Conservation (phyloP, 2,329 filamentous ascomycete genomes). For the Cladosporium sp. region DNA sequence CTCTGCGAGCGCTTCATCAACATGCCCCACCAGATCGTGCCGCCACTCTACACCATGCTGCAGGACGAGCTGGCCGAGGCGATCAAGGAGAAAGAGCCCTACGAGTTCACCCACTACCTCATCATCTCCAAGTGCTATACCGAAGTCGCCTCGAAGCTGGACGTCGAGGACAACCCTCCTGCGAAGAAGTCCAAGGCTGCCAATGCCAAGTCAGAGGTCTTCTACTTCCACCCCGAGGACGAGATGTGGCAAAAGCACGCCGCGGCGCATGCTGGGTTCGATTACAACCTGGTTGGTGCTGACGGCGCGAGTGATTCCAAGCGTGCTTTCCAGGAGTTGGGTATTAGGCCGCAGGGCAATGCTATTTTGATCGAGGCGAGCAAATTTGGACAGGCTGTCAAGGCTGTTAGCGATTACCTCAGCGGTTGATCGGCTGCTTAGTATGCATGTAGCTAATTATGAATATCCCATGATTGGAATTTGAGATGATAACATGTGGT, state of each 20-base stretch:
- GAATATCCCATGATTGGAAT: neutral
- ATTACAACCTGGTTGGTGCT: slow-evolving; percentile 74
- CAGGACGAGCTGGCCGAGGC: slow-evolving; percentile 87
- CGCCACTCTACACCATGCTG: slow-evolving; percentile 93
- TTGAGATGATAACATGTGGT: neutral
- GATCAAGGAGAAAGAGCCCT: slow-evolving; percentile 86
- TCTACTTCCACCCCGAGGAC: slow-evolving; percentile 96
- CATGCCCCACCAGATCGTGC: slow-evolving; percentile 88
- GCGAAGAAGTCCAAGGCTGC: slow-evolving; percentile 60
- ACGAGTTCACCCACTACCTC: slow-evolving; percentile 89
- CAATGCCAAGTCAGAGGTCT: slow-evolving; percentile 60
- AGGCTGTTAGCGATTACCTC: slow-evolving; percentile 74
- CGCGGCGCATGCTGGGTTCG: slow-evolving; percentile 66
- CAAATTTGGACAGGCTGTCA: slow-evolving; percentile 74
- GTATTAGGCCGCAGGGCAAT: slow-evolving; percentile 79
- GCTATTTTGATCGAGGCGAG: slow-evolving; percentile 81
- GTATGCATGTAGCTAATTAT: neutral
- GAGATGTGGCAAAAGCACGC: slow-evolving; percentile 81
- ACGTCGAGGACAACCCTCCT: slow-evolving; percentile 62
- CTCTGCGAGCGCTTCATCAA: slow-evolving; percentile 95
- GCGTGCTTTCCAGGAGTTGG: slow-evolving; percentile 89
- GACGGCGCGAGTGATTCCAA: slow-evolving; percentile 86
- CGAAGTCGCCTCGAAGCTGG: slow-evolving; percentile 79
- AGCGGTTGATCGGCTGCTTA: slow-evolving; percentile 20
- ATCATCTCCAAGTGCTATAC: slow-evolving; percentile 89